phyloP scores from a whole-genome alignment of 2,329 filamentous ascomycete genomes.

The Pseudocercospora eumusae region DNA sequence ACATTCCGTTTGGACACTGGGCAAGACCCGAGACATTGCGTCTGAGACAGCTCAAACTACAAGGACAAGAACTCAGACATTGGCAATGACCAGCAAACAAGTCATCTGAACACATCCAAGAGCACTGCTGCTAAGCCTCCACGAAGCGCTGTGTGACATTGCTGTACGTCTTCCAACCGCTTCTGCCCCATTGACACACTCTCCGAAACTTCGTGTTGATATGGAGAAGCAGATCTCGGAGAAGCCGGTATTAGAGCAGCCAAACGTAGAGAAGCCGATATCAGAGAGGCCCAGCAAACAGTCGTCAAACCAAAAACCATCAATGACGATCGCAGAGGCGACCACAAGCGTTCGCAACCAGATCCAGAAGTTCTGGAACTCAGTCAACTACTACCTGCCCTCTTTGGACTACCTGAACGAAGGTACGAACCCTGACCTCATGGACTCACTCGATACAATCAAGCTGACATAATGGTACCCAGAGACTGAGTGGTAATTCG shows the following conservation, averaged over 20 bases:
- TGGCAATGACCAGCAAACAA: background rate
- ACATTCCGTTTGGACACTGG: background rate
- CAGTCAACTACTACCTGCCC: slow-evolving; percentile 3
- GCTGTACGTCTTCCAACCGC: background rate
- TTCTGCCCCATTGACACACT: background rate
- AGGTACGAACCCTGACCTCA: background rate
- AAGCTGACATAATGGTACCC: background rate
- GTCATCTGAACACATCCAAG: background rate
- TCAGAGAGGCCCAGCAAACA: background rate
- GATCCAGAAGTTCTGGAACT: background rate
- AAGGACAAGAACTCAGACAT: background rate
- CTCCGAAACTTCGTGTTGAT: background rate
- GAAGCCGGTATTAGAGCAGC: background rate
- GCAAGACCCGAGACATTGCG: background rate
- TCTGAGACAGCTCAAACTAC: background rate
- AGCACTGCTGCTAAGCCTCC: background rate
- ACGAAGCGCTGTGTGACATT: background rate
- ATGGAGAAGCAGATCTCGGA: background rate
- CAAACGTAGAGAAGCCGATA: background rate
- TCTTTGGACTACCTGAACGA: slow-evolving; percentile 1
- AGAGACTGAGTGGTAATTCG: background rate
- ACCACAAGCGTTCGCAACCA: background rate
- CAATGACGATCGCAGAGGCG: slow-evolving; percentile 5
- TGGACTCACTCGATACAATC: background rate
- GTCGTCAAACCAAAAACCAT: too few species aligned